These are phyloP conservation scores for Vaccinium vitisidaea DNA, from an alignment of 148 eudicot genomes.

Conservation along the genomic window DNA sequence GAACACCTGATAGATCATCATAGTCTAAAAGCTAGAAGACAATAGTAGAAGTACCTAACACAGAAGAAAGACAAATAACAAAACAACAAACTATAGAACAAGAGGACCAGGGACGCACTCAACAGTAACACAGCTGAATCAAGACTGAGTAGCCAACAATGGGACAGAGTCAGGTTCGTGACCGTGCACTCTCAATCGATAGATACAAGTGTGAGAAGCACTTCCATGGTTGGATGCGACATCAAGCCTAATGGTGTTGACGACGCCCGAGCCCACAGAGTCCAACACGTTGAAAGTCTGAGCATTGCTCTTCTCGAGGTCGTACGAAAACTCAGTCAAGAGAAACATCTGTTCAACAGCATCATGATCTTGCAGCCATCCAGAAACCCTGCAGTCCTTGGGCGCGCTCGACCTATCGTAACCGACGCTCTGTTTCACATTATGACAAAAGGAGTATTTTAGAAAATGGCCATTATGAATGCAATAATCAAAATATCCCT, in stretches of 20 bases:
- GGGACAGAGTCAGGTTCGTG: constrained; percentile 51
- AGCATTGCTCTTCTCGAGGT: constrained; percentile 84
- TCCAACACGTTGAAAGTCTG: constrained; percentile 68
- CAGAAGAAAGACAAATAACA: background rate
- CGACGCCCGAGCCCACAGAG: constrained; percentile 33
- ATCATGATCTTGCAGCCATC: constrained; percentile 56
- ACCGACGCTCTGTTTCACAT: constrained; percentile 67
- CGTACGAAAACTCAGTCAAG: constrained; percentile 75
- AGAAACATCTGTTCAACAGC: constrained; percentile 36
- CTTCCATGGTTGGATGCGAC: constrained; percentile 79
- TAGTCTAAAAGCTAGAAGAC: background rate
- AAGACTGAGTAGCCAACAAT: constrained; percentile 29
- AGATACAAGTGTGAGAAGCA: constrained; percentile 75
- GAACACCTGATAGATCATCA: background rate
- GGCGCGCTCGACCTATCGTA: constrained; percentile 91
- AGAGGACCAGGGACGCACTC: background rate
- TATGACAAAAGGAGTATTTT: background rate
- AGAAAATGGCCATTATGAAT: background rate
- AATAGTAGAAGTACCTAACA: background rate
- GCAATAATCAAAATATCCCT: background rate
- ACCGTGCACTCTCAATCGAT: constrained; percentile 89
- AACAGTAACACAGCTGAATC: background rate
- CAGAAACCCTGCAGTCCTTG: constrained; percentile 66
- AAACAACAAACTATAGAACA: constrained; percentile 6
- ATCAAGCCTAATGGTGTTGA: constrained; percentile 69